A percentile compares a stretch with the other conserved stretches of the same genome.
Conservation (phyloP, 257 asterid genomes). For the Solanum ossicruentum region DNA sequence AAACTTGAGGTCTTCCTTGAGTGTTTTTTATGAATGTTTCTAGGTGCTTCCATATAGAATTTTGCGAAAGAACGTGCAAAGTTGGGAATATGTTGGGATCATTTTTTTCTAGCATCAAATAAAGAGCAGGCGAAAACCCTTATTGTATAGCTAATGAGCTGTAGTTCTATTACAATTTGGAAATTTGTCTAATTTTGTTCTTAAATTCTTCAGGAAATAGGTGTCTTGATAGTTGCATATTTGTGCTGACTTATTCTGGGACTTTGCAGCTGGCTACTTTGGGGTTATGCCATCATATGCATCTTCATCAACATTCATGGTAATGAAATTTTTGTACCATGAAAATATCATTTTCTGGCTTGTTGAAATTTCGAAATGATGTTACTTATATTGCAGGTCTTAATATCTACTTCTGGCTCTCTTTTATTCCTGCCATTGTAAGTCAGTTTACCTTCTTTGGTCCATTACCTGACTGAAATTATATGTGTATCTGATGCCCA, state of each 20-base stretch:
- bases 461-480: neutral
- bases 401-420: constrained; percentile 80
- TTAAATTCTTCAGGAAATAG: neutral
- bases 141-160: neutral
- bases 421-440: constrained; percentile 76
- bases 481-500: constrained; percentile 6
- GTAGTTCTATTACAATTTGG: neutral
- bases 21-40: neutral
- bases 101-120: neutral
- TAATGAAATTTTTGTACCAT: constrained; percentile 9
- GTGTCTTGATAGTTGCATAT: neutral
- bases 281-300: constrained; percentile 88
- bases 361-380: neutral
- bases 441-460: constrained; percentile 12
- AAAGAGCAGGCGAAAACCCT: neutral
- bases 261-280: constrained; percentile 77
- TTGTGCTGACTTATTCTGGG: neutral
- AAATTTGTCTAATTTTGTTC: neutral
- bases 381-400: constrained; percentile 46
- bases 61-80: neutral
- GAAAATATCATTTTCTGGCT: neutral
- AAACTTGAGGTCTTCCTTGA: neutral
- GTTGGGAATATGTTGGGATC: neutral
- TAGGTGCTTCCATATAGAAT: neutral
- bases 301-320: constrained; percentile 84